phyloP scores from a whole-genome alignment of 345 rosid genomes.

The Citrus sp. region DNA sequence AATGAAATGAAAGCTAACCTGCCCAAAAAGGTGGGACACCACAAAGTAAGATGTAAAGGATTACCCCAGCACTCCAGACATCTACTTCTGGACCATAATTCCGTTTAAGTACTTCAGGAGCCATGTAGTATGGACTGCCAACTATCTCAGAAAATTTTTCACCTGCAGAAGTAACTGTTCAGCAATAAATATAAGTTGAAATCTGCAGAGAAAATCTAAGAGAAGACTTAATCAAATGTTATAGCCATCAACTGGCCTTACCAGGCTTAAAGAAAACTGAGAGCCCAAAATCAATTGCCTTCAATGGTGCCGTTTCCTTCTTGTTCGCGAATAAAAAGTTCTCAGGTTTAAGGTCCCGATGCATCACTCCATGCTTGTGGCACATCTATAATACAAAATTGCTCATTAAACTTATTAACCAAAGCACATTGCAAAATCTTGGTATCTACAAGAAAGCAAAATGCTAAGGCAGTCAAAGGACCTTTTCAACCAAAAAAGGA shows the following conservation, averaged over 20 bases:
- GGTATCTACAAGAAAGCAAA: neutral
- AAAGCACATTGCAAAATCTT: neutral
- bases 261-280: conserved; percentile 96
- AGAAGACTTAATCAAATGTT: neutral
- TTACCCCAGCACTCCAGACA: conserved; percentile 97
- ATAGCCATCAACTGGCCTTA: conserved; percentile 27
- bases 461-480: neutral
- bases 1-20: conserved; percentile 43
- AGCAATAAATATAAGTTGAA: neutral
- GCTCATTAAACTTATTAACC: conserved; percentile 3
- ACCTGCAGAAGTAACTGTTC: conserved; percentile 41
- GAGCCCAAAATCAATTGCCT: conserved; percentile 94
- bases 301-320: conserved; percentile 77
- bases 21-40: conserved; percentile 99
- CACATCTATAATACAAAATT: conserved; percentile 55
- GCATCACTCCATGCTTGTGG: conserved; percentile 90
- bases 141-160: conserved; percentile 87
- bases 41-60: conserved; percentile 86
- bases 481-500: neutral
- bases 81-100: conserved; percentile 92
- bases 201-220: neutral
- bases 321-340: conserved; percentile 88
- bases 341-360: conserved; percentile 91
- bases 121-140: conserved; percentile 99
- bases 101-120: conserved; percentile 89